phyloP scores from a whole-genome alignment of 2,329 filamentous ascomycete species.

The Sporothrix mexicana region DNA sequence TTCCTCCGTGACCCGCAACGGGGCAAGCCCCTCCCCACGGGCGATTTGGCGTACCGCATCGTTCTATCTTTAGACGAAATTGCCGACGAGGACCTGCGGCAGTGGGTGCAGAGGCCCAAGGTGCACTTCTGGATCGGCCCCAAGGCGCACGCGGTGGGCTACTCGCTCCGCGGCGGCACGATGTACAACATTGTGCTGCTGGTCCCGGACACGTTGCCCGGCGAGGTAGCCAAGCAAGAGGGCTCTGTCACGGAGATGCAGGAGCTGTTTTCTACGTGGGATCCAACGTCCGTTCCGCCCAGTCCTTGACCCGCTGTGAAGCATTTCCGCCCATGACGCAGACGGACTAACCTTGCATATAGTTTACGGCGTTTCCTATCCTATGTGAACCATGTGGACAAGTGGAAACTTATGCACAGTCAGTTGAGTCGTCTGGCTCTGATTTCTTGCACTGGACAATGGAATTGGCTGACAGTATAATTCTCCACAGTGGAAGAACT shows the following conservation, averaged over 20 bases:
- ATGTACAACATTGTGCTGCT: constrained; percentile 44
- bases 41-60: constrained; percentile 46
- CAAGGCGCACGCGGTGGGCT: constrained; percentile 43
- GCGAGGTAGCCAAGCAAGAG: constrained; percentile 38
- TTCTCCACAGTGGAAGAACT: neutral
- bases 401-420: neutral
- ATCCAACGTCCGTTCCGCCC: constrained; percentile 34
- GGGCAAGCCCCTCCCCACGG: constrained; percentile 41
- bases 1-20: constrained; percentile 34
- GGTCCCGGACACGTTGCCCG: constrained; percentile 34
- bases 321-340: too few species aligned
- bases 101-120: constrained; percentile 40
- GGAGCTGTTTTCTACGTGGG: constrained; percentile 45
- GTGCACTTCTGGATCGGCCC: constrained; percentile 44
- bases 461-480: neutral
- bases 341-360: neutral
- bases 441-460: too few species aligned
- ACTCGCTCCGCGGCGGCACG: constrained; percentile 42
- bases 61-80: constrained; percentile 41
- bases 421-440: neutral
- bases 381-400: neutral
- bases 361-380: neutral
- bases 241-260: constrained; percentile 44
- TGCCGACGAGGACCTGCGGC: constrained; percentile 38
- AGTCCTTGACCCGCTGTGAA: too few species aligned